These are phyloP conservation scores for Ophiostoma sp. DNA, from an alignment of 2,329 filamentous ascomycete genomes.

Conservation along the genomic window DNA sequence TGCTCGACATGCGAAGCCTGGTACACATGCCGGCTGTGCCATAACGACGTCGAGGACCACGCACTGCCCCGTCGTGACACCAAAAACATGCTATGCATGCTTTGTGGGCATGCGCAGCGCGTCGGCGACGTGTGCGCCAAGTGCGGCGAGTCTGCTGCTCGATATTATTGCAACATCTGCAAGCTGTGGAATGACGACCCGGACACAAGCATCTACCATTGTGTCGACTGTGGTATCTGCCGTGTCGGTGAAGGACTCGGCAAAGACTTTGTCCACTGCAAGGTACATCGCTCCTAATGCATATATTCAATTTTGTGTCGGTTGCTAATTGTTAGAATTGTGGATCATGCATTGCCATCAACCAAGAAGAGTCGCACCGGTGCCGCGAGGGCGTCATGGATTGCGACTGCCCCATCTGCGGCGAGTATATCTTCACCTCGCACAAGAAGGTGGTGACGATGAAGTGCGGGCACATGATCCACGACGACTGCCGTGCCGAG, in stretches of 20 bases:
- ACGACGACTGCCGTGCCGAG: constrained; percentile 80
- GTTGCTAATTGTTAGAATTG: constrained; percentile 52
- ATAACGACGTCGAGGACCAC: constrained; percentile 78
- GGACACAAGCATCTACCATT: constrained; percentile 91
- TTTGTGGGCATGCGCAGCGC: constrained; percentile 77
- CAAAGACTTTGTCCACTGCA: constrained; percentile 98
- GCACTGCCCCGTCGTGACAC: constrained; percentile 74
- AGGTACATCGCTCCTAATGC: constrained; percentile 34
- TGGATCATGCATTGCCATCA: constrained; percentile 88
- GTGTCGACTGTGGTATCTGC: constrained; percentile 92
- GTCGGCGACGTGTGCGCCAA: constrained; percentile 71
- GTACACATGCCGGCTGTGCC: constrained; percentile 94
- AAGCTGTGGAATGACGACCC: constrained; percentile 96
- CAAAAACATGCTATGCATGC: constrained; percentile 95
- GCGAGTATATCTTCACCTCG: constrained; percentile 93
- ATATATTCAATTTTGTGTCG: no score
- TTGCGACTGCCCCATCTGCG: constrained; percentile 93
- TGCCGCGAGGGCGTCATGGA: constrained; percentile 94
- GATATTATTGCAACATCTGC: constrained; percentile 90
- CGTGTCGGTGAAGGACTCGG: constrained; percentile 83
- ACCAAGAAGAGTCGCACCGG: constrained; percentile 76
- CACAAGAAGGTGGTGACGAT: constrained; percentile 86
- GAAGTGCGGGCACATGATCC: constrained; percentile 92
- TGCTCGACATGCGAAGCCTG: constrained; percentile 84
- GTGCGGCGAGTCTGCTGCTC: constrained; percentile 72